Conservation (phyloP, 78 protist genomes). For the Dictyostelium brefeldianum region DNA sequence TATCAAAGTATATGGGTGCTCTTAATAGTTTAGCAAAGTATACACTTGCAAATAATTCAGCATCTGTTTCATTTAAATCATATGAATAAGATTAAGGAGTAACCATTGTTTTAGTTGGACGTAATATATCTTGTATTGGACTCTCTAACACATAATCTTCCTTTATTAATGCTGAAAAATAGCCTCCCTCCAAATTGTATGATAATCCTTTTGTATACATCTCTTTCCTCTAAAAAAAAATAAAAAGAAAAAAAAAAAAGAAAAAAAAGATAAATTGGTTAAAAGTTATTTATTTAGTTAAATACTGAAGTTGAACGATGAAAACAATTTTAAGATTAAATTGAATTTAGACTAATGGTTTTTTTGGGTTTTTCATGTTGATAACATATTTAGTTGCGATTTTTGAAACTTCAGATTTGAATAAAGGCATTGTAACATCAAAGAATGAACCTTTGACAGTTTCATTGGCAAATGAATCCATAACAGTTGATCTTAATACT, state of each 20-base stretch:
- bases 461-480: slow-evolving; percentile 46
- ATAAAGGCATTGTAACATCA: not conserved
- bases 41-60: not conserved
- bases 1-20: slow-evolving; percentile 4
- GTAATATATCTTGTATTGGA: slow-evolving; percentile 16
- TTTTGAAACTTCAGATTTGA: not conserved
- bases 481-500: slow-evolving; percentile 55
- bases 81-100: slow-evolving; percentile 13
- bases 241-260: too few species aligned
- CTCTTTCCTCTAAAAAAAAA: slow-evolving; percentile 21
- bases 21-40: slow-evolving; percentile 22
- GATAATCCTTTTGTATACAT: slow-evolving; percentile 5
- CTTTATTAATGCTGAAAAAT: not conserved
- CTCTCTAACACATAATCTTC: slow-evolving; percentile 21
- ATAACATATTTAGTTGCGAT: not conserved
- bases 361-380: too few species aligned
- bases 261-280: too few species aligned
- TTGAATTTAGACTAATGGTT: too few species aligned
- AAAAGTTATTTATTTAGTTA: too few species aligned
- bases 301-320: too few species aligned
- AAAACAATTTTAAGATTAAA: too few species aligned
- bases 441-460: slow-evolving; percentile 8
- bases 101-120: not conserved
- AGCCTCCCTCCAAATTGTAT: slow-evolving; percentile 6
- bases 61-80: slow-evolving; percentile 5